Base-by-base conservation (phyloP, 371 early-diverging fungal species). In the Mucor indicus region DNA sequence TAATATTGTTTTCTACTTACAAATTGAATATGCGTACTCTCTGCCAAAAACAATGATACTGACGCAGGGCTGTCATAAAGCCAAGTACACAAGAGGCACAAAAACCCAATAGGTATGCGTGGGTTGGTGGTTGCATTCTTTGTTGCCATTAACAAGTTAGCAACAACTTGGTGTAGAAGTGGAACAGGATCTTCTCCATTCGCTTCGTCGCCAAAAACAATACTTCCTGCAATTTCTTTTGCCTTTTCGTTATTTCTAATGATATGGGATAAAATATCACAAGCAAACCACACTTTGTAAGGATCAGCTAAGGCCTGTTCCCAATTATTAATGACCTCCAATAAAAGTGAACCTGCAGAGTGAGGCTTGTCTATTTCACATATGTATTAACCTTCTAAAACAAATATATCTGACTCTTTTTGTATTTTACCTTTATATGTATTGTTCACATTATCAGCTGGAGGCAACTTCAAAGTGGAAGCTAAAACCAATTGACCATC, bases 271-370 rank as follows among this genome's bases (percentile, higher is more conserved):
- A 96, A 67, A 20, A 95, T 67, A 20, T 85, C 78, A 0, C 90
- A 83, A 1, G 96, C 89, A 67, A 95, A 92, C 95, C 96, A 96
- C 3, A 83, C 72, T 19, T 83, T 82, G 62, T 90, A 92, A 12
- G 92, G 90, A 48, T 97, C 95, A 16, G 75, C 65, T 19, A 63
- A 55, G 0, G 81, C 73, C 20, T 75, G 64, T 42, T 87, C 83
- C 89, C 90, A 86, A 46, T 88, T 85, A 10, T 91, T 77, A 35
- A 95, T 67, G 1, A 86, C 79, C 3, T 84, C 78, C 24, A 96
- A 72, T 5, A 95, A 48, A 15, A 93, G 66, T 7, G 95, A 92
- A 11, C 94, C 94, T 2, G 90, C 87, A 1, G 95, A 90, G 51
- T 88, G 87, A n/a, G 87, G 79, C 69, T 50, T 56, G 13, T 43